Conservation (phyloP, 2,329 filamentous ascomycete genomes). For the Rachicladosporium sp. region DNA sequence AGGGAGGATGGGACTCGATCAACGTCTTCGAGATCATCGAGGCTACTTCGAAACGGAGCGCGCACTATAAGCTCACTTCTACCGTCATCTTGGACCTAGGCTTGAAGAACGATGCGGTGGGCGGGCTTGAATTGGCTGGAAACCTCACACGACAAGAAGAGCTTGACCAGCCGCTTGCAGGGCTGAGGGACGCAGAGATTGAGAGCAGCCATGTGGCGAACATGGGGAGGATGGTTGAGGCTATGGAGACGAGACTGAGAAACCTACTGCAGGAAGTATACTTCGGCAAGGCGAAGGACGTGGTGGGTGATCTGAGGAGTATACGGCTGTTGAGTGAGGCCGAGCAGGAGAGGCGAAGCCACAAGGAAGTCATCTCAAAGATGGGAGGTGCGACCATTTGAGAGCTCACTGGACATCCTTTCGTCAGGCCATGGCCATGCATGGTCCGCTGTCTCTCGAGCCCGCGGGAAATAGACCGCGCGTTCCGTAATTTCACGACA, state of each 20-base stretch:
- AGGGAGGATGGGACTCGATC: conserved; percentile 81
- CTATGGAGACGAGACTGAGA: conserved; percentile 99
- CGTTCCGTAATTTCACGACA: too few species aligned
- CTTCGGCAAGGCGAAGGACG: conserved; percentile 98
- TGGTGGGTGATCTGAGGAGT: conserved; percentile 89
- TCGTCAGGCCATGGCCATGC: too few species aligned
- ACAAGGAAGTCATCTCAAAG: conserved; percentile 70
- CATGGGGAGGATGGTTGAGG: conserved; percentile 85
- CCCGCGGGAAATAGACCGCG: too few species aligned
- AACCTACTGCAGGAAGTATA: conserved; percentile 98
- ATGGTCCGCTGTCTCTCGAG: too few species aligned
- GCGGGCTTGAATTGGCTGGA: conserved; percentile 81
- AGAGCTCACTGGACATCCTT: too few species aligned
- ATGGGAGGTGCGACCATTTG: conserved; percentile 19
- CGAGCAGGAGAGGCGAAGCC: conserved; percentile 70
- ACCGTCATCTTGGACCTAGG: conserved; percentile 89
- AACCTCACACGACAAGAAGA: conserved; percentile 98
- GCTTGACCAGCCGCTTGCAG: conserved; percentile 64
- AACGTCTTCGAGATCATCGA: conserved; percentile 97
- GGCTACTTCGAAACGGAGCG: conserved; percentile 58
- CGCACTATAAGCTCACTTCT: conserved; percentile 94
- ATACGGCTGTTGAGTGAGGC: conserved; percentile 72
- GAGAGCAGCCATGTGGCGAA: conserved; percentile 93
- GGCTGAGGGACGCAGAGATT: conserved; percentile 43
- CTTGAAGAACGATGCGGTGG: conserved; percentile 53